These are phyloP conservation scores for Euphorbia neoarborescens DNA, from an alignment of 441 rosid species.

Conservation along the genomic window DNA sequence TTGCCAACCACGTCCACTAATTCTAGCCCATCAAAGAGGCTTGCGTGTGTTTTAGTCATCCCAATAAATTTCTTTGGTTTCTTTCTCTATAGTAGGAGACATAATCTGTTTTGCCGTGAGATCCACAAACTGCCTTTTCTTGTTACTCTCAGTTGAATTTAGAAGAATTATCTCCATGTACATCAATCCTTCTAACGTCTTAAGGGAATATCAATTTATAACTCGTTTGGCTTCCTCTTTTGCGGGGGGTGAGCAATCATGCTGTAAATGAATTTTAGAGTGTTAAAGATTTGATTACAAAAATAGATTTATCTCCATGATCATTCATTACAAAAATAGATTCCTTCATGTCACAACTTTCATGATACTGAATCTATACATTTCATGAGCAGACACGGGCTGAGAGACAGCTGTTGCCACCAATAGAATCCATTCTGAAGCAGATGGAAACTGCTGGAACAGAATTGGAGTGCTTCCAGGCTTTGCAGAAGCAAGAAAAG, in stretches of 20 bases:
- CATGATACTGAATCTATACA: constrained; percentile 4
- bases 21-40: constrained; percentile 5
- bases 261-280: neutral
- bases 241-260: neutral
- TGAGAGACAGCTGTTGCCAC: constrained; percentile 59
- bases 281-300: no score
- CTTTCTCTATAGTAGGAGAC: neutral
- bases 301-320: no score
- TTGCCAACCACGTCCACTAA: neutral
- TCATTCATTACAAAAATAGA: no score
- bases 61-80: neutral
- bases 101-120: neutral
- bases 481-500: constrained; percentile 87
- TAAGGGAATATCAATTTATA: neutral
- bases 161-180: neutral
- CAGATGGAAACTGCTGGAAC: constrained; percentile 82
- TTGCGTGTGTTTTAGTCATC: neutral
- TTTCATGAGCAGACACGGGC: constrained; percentile 55
- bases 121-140: neutral
- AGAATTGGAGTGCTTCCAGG: constrained; percentile 82
- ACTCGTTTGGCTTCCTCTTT: neutral
- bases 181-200: neutral
- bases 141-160: neutral
- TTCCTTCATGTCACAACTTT: neutral
- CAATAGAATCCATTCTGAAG: constrained; percentile 64